phyloP scores from a whole-genome alignment of 2,329 filamentous ascomycete species.

The Penicillium sp. region DNA sequence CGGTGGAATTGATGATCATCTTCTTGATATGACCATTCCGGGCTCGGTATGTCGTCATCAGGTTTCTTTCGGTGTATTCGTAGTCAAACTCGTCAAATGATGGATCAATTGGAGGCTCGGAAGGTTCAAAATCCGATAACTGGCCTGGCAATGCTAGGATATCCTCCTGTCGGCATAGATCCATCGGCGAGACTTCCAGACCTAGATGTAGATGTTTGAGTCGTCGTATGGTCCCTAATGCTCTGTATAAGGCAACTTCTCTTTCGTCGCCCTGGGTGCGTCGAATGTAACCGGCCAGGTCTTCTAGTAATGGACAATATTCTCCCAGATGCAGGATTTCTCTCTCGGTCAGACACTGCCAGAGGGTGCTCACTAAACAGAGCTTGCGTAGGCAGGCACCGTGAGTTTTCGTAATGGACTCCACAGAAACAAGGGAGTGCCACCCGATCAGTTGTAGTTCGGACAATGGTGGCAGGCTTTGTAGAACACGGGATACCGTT shows the following conservation, averaged over 20 bases:
- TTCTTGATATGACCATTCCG: not conserved
- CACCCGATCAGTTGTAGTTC: not conserved
- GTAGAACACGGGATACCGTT: not conserved
- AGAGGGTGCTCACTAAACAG: not conserved
- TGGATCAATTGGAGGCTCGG: not conserved
- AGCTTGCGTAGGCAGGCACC: not conserved
- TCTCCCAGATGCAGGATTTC: not conserved
- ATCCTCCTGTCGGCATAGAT: not conserved
- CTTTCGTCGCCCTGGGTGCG: not conserved
- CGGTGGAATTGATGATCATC: not conserved
- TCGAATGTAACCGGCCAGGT: not conserved
- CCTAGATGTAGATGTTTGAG: not conserved
- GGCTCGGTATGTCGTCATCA: not conserved
- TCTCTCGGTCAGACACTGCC: not conserved
- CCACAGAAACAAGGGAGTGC: not conserved
- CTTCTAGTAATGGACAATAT: not conserved
- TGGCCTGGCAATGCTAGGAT: not conserved
- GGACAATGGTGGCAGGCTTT: not conserved
- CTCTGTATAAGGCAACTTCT: slow-evolving; percentile 1
- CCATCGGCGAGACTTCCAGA: not conserved
- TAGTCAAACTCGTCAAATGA: not conserved
- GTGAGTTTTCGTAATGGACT: not conserved
- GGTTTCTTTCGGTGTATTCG: not conserved
- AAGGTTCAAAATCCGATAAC: not conserved
- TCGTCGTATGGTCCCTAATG: not conserved